Percentiles rank a stretch among this genome's conserved stretches.
phyloP scores from a whole-genome alignment of 2,329 filamentous ascomycete species.

The Cladosporium sp. region DNA sequence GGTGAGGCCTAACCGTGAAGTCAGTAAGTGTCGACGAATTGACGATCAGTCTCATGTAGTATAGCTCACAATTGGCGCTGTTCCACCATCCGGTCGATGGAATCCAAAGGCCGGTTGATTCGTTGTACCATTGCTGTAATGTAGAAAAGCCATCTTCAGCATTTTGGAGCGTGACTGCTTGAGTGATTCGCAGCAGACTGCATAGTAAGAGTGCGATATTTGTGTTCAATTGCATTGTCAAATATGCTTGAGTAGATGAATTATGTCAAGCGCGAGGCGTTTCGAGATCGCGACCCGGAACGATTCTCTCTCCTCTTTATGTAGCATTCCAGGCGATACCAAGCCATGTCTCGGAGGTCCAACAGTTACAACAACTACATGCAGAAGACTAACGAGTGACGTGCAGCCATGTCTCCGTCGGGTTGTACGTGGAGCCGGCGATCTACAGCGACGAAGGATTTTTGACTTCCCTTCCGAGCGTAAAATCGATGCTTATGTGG shows the following conservation, averaged over 20 bases:
- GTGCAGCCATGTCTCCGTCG: not conserved
- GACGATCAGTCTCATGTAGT: not conserved
- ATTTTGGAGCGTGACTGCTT: conserved; percentile 29
- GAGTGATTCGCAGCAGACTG: not conserved
- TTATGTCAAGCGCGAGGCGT: not conserved
- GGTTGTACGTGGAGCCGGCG: not conserved
- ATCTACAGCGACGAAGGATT: not conserved
- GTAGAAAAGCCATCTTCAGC: conserved; percentile 31
- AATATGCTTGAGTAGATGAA: not conserved
- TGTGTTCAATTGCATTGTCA: not conserved
- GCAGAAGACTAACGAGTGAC: not conserved
- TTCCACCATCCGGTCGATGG: conserved; percentile 39
- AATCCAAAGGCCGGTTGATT: conserved; percentile 36
- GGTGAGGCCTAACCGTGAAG: conserved; percentile 27
- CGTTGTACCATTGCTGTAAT: conserved; percentile 37
- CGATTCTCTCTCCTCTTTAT: not conserved
- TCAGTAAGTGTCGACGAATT: not conserved
- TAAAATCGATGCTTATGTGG: not conserved
- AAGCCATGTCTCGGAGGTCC: not conserved
- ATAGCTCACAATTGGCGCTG: conserved; percentile 32
- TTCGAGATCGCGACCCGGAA: not conserved
- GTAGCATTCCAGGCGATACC: not conserved
- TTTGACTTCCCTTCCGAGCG: not conserved
- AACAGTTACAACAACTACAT: not conserved
- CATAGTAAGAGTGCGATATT: not conserved